Percentiles rank a stretch among this genome's conserved stretches.
These are phyloP conservation scores for Pholiota adiposa DNA, from an alignment of 1,284 basidiomycete genomes.

Conservation along the genomic window DNA sequence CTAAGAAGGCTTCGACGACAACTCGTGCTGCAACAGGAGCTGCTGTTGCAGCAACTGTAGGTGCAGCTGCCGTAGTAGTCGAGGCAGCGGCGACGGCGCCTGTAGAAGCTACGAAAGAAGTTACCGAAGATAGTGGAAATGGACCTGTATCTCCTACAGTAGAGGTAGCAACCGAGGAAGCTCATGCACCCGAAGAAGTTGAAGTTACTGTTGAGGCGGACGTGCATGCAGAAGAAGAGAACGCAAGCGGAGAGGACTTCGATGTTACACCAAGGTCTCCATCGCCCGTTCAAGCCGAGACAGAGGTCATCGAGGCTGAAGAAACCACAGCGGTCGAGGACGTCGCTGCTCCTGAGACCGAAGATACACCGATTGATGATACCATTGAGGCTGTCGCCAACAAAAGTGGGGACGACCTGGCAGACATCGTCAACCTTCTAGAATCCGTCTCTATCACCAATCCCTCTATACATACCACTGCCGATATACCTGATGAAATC, in stretches of 20 bases:
- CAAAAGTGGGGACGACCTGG: conserved; percentile 31
- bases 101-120: conserved; percentile 6
- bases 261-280: conserved; percentile 10
- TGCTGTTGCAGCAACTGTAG: conserved; percentile 17
- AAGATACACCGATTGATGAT: conserved; percentile 1
- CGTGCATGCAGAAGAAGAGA: conserved; percentile 1
- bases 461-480: conserved; percentile 42
- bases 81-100: conserved; percentile 10
- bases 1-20: conserved; percentile 19
- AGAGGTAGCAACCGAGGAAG: not conserved
- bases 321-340: conserved; percentile 9
- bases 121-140: conserved; percentile 4
- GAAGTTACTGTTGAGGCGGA: not conserved
- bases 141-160: not conserved
- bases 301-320: not conserved
- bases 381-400: no score
- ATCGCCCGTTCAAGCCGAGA: not conserved
- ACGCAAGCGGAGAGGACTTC: conserved; percentile 5
- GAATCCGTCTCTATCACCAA: conserved; percentile 47
- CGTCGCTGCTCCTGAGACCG: not conserved
- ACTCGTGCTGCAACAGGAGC: conserved; percentile 26
- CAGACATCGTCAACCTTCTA: conserved; percentile 67
- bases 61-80: conserved; percentile 11
- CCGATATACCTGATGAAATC: conserved; percentile 54
- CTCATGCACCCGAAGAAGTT: not conserved